Evolutionary conservation across 2,329 filamentous ascomycete genomes (phyloP).

Genomic region (Xylariaceae sp.): DNA sequence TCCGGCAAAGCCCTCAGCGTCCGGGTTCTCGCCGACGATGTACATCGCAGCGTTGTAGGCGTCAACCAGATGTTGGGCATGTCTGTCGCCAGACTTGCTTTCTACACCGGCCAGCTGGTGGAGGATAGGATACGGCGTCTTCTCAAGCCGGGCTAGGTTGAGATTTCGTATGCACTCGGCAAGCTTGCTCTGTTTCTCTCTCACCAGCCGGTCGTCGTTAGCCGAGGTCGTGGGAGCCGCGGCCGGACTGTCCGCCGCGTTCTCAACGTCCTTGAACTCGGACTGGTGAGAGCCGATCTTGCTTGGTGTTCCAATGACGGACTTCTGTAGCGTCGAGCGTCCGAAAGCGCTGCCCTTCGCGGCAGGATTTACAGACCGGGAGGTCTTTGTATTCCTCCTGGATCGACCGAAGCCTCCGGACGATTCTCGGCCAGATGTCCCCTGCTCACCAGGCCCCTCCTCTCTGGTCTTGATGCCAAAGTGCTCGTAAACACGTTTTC

Average conservation of each 20-base stretch:
- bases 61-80: conserved; percentile 69
- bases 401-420: conserved; percentile 57
- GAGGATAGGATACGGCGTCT: conserved; percentile 65
- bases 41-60: conserved; percentile 77
- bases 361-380: conserved; percentile 30
- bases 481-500: conserved; percentile 89
- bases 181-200: conserved; percentile 80
- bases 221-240: conserved; percentile 42
- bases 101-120: conserved; percentile 73
- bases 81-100: conserved; percentile 60
- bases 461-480: conserved; percentile 74
- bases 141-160: conserved; percentile 65
- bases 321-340: conserved; percentile 67
- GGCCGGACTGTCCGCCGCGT: conserved; percentile 45
- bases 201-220: conserved; percentile 68
- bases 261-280: conserved; percentile 64
- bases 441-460: conserved; percentile 33
- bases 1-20: conserved; percentile 52
- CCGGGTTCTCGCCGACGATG: conserved; percentile 68
- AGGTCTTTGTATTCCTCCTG: conserved; percentile 41
- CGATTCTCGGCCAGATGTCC: conserved; percentile 38
- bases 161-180: conserved; percentile 73
- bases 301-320: conserved; percentile 78
- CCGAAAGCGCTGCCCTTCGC: conserved; percentile 54
- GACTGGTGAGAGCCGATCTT: conserved; percentile 58